These are phyloP conservation scores for Westerdykella ornata DNA, from an alignment of 2,329 filamentous ascomycete species.

Conservation along the genomic window DNA sequence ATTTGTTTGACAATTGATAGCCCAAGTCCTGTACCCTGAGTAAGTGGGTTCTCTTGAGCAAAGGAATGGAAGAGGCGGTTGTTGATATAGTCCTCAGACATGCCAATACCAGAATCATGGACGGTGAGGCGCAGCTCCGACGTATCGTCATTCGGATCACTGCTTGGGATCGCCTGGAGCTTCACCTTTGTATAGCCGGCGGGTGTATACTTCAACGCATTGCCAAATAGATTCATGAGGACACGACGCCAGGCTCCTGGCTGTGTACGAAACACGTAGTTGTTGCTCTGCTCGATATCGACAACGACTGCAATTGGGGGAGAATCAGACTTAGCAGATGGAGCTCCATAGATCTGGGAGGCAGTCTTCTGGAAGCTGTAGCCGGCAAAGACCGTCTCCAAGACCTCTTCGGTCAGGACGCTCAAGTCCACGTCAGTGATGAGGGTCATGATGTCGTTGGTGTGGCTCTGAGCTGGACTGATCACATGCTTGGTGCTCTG, in stretches of 20 bases:
- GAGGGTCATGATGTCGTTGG: conserved; percentile 31
- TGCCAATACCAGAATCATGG: conserved; percentile 37
- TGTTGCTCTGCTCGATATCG: conserved; percentile 31
- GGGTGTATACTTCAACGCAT: conserved; percentile 37
- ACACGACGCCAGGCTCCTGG: conserved; percentile 36
- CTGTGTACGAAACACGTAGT: conserved; percentile 34
- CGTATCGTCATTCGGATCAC: conserved; percentile 16
- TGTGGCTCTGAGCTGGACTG: conserved; percentile 24
- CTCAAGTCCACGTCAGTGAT: conserved; percentile 33
- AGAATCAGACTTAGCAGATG: conserved; percentile 10
- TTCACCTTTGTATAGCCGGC: conserved; percentile 34
- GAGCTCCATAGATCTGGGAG: conserved; percentile 18
- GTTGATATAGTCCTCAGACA: conserved; percentile 37
- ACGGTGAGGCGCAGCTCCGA: conserved; percentile 30
- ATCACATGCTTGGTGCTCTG: conserved; percentile 28
- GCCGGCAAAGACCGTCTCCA: conserved; percentile 35
- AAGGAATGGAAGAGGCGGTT: conserved; percentile 36
- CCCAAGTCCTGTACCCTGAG: conserved; percentile 36
- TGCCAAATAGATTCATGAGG: conserved; percentile 38
- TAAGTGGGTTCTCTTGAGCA: conserved; percentile 35
- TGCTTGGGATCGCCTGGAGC: conserved; percentile 25
- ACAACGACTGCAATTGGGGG: conserved; percentile 28
- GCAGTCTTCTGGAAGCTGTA: conserved; percentile 30
- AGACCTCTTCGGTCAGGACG: conserved; percentile 32
- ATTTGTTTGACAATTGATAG: conserved; percentile 38